Evolutionary conservation across 768 basidiomycete species (phyloP), one percentile per base, ranked within the genome.

Genomic region (Lactifluus subvellereus): DNA sequence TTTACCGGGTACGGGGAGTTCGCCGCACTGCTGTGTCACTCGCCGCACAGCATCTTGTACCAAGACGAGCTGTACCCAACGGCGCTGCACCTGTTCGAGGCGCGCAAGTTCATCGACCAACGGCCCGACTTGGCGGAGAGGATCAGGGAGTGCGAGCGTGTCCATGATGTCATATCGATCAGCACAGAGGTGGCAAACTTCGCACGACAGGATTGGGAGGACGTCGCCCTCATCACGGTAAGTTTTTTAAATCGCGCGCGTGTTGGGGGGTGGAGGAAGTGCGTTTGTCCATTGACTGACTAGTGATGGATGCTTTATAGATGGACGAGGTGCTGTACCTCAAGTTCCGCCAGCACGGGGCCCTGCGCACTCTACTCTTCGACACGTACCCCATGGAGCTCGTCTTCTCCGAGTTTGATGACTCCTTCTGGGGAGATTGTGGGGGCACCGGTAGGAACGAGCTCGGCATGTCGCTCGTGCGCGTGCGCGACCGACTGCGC

Each of bases 41-140:
- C 89, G 1, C 81, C 77, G 1, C 83, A 89, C 67, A 77, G 77
- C 4, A 79, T 93, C n/a, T 60, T 84, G 57, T 85, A 84, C 71
- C 71, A 77, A 37, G 77, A 82, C 35, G 76, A 75, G 59, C 72
- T 73, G 45, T 93, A 85, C 68, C 87, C 87, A 1, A 87, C 84
- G 1, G 89, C 86, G 10, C 72, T 84, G 68, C 90, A 92, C 66
- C 77, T 92, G n/a, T 80, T 84, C 57, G 88, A 92, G 72, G 88
- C 89, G 9, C 75, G 87, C 69, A 88, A 88, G 71, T 92, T 84
- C 71, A 69, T 78, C 2, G 71, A 77, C 22, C 75, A 77, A 2
- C 27, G 27, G 2, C 82, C 81, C 0, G 73, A 81, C 0, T 67
- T 87, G n/a, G 84, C 84, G 11, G 84, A 88, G 60, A 67, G 69